Base-by-base conservation (phyloP, 2,329 filamentous ascomycete species). In the Colletotrichum sp. region DNA sequence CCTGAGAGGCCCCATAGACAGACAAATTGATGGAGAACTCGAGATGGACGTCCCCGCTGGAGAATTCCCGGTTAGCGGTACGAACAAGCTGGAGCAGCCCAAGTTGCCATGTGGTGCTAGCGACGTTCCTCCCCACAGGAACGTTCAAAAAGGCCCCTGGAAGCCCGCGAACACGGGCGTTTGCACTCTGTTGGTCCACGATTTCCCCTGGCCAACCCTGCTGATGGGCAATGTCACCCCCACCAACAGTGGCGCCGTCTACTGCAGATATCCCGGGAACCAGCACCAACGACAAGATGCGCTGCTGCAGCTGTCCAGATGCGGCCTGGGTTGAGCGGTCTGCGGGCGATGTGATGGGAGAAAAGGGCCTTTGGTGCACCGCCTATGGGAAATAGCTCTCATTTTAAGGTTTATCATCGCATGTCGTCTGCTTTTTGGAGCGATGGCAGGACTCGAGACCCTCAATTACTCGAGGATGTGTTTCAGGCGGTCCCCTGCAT, bases 1-100 rank as follows among this genome's bases (percentile, higher is more conserved):
- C 12, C 1, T 0, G 10, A 52, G 43, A 52, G 43, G 43, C 10
- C 0, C 43, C 18, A 1, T 48, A 1, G 18, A 13, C n/a, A 6
- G n/a, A 48, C 10, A 13, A 6, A 48, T 6, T 21, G 43, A 52
- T 52, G 43, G n/a, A 52, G 43, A 52, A 13, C n/a, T 52, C 4
- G n/a, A 52, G 43, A 21, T 52, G 43, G 9, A 3, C 18, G 1
- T 4, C 43, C 43, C 43, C 43, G 43, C 43, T 52, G 43, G 12
- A 52, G 10, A 21, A 4, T 52, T 52, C 43, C 43, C 43, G 43
- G 43, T 52, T 52, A 52, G 43, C 43, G 43, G 43, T 52, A 52
- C 38, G 38, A n/a, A 48, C 18, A n/a, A 52, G 43, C n/a, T 52
- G n/a, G n/a, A 52, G 43, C 43, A 52, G n/a, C 12, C 43, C 43